These are phyloP conservation scores for Lactarius trivialis DNA, from an alignment of 768 basidiomycete genomes.

Conservation along the genomic window DNA sequence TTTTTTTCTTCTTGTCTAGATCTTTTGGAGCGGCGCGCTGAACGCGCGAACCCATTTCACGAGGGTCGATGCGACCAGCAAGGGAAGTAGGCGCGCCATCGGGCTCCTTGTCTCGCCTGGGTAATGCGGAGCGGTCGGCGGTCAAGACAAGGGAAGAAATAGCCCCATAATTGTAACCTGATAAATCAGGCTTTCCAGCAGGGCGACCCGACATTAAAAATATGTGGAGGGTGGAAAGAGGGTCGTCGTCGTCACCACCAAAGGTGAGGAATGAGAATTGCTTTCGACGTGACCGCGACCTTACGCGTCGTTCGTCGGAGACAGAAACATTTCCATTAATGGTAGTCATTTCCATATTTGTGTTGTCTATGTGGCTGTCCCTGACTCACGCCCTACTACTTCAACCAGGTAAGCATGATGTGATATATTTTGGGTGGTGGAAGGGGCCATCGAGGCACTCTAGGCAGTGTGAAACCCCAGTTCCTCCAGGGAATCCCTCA, in stretches of 20 bases:
- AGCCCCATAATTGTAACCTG: conserved; percentile 92
- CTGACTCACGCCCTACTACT: too few relatives aligned
- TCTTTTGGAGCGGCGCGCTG: conserved; percentile 79
- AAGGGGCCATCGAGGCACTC: too few relatives aligned
- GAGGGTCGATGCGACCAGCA: conserved; percentile 80
- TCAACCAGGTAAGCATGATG: too few relatives aligned
- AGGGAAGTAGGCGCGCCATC: conserved; percentile 94
- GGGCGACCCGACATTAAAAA: conserved; percentile 35
- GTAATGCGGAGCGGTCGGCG: conserved; percentile 76
- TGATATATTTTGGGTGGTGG: too few relatives aligned
- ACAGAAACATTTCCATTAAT: neutral
- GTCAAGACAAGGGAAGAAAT: conserved; percentile 93
- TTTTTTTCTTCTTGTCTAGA: conserved; percentile 90
- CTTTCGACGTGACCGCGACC: neutral
- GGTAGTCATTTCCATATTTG: neutral
- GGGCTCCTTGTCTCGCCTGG: conserved; percentile 89
- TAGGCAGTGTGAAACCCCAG: too few relatives aligned
- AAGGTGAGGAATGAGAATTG: conserved; percentile 1
- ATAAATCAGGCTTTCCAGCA: conserved; percentile 64
- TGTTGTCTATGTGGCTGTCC: too few relatives aligned
- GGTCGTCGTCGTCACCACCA: conserved; percentile 17
- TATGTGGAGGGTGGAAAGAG: conserved; percentile 10
- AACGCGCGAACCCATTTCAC: conserved; percentile 91
- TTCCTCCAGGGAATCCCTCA: too few relatives aligned
- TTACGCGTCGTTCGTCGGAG: conserved; percentile 1